phyloP scores from a whole-genome alignment of 139 green algal species.

The Astrephomene gubernaculifera region DNA sequence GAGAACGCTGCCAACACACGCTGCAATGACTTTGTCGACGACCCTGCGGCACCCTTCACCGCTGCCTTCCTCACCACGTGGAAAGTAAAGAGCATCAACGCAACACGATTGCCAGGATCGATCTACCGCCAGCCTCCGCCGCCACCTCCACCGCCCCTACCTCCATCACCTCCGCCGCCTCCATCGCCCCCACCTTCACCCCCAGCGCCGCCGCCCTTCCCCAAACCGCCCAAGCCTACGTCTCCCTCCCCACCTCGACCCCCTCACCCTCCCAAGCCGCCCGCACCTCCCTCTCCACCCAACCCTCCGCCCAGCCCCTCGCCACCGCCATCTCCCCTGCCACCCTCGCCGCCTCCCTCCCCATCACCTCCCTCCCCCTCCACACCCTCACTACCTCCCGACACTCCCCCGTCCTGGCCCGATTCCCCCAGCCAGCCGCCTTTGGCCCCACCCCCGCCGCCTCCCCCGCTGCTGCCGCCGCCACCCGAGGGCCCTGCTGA shows the following conservation, averaged over 20 bases:
- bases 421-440: too few relatives aligned
- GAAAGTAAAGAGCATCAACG: background rate
- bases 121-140: background rate
- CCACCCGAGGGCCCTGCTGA: too few relatives aligned
- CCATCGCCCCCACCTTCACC: too few relatives aligned
- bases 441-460: too few relatives aligned
- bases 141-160: background rate
- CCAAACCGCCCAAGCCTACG: background rate
- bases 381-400: too few relatives aligned
- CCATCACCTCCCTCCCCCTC: too few relatives aligned
- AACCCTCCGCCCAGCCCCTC: background rate
- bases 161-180: background rate
- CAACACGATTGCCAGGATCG: background rate
- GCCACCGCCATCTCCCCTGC: background rate
- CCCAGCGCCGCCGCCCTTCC: background rate
- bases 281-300: background rate
- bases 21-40: background rate
- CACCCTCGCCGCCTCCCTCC: background rate
- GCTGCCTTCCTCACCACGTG: background rate
- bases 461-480: too few relatives aligned
- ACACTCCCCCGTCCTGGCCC: too few relatives aligned
- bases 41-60: background rate
- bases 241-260: background rate
- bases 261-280: background rate
- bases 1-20: constrained; percentile 2